A percentile compares a stretch with the other conserved stretches of the same genome.
Conservation (phyloP, 2,329 filamentous ascomycete species). For the Fusarium staphyleae region DNA sequence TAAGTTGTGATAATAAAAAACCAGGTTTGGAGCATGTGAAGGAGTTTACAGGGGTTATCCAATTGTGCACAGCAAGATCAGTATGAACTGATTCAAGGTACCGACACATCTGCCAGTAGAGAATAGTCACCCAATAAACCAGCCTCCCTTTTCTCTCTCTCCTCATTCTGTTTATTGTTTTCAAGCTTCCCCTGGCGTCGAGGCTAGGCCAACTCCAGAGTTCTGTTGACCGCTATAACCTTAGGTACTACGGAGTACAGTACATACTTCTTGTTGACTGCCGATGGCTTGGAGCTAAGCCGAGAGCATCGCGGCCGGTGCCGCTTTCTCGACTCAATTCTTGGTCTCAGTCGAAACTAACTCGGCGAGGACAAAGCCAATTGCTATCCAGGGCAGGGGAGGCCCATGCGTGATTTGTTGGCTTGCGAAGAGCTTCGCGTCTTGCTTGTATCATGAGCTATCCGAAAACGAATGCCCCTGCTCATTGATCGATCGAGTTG, state of each 20-base stretch:
- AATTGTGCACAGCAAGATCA: too few relatives aligned
- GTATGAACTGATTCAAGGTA: too few relatives aligned
- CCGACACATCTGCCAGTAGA: not conserved
- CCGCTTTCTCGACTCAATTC: not conserved
- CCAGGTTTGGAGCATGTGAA: slow-evolving; percentile 12
- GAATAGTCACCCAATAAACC: slow-evolving; percentile 6
- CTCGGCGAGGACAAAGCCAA: slow-evolving; percentile 19
- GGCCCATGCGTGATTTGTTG: slow-evolving; percentile 30
- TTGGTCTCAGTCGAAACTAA: slow-evolving; percentile 7
- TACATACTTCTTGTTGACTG: slow-evolving; percentile 5
- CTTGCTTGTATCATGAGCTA: slow-evolving; percentile 7
- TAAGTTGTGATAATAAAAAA: slow-evolving; percentile 5
- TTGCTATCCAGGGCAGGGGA: slow-evolving; percentile 9
- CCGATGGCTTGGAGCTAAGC: slow-evolving; percentile 21
- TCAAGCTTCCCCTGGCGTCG: slow-evolving; percentile 21
- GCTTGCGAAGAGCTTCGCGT: slow-evolving; percentile 4
- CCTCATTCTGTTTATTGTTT: slow-evolving; percentile 9
- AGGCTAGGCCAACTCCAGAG: slow-evolving; percentile 29
- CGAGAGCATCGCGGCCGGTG: slow-evolving; percentile 23
- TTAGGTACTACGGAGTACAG: too few relatives aligned
- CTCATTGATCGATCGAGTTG: not conserved
- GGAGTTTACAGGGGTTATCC: not conserved
- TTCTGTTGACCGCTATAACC: slow-evolving; percentile 17
- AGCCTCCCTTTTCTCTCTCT: slow-evolving; percentile 5
- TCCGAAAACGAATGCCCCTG: not conserved